phyloP scores from a whole-genome alignment of 306 rosid species.

The Prunus salicina region DNA sequence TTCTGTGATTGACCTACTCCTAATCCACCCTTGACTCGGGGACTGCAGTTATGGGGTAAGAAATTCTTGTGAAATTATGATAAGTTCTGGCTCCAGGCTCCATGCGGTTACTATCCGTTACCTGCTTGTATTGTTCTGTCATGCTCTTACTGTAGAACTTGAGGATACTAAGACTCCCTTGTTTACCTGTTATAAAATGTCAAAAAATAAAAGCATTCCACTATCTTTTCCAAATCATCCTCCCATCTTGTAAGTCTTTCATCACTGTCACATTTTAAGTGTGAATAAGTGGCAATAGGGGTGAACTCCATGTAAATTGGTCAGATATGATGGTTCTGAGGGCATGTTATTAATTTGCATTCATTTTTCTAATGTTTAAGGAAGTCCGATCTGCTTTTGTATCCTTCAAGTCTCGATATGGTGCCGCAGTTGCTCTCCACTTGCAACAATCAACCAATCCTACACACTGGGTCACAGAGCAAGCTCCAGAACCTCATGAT shows the following conservation, averaged over 20 bases:
- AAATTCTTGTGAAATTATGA: background rate
- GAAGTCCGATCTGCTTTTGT: slow-evolving; percentile 93
- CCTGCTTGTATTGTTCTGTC: background rate
- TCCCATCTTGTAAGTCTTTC: background rate
- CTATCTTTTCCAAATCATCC: too few relatives aligned
- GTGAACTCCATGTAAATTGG: background rate
- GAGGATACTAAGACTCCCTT: background rate
- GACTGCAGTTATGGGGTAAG: background rate
- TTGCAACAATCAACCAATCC: slow-evolving; percentile 81
- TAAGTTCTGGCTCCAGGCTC: background rate
- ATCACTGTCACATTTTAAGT: background rate
- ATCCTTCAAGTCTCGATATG: slow-evolving; percentile 70
- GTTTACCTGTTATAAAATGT: background rate
- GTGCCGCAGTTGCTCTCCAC: slow-evolving; percentile 76
- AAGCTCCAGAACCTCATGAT: slow-evolving; percentile 87
- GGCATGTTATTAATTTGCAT: slow-evolving; percentile 25
- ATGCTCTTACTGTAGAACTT: background rate
- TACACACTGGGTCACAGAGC: slow-evolving; percentile 73
- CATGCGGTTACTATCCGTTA: background rate
- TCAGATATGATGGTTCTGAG: background rate
- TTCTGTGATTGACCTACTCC: background rate
- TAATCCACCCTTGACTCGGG: background rate
- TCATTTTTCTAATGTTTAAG: slow-evolving; percentile 37
- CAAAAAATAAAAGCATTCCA: too few relatives aligned
- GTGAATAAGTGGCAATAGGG: background rate